Evolutionary conservation across 805 yeast genomes (phyloP), one percentile per base, ranked within the genome.

Genomic region (Debaryomyces tyrocola): DNA sequence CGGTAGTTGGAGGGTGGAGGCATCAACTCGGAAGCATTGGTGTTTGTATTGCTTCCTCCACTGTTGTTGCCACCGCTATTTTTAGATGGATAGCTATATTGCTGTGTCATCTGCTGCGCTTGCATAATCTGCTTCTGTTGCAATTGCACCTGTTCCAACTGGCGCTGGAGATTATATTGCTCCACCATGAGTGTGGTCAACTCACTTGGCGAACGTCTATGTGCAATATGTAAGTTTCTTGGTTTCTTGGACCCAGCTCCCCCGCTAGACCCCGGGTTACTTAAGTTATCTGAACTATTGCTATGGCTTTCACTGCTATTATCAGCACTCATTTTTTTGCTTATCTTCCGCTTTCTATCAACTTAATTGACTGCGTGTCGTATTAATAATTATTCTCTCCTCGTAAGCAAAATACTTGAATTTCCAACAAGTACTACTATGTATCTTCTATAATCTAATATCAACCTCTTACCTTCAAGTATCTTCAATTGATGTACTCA

Each of bases 151-250:
- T 82, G 75, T 58, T 94, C 97, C 70, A 91, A 77, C 63, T 92
- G 97, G 57, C 92, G 90, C 67, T 94, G 97, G 48, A 94, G 76
- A 47, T 85, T 84, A 63, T 87, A 82, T 62, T 87, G 95, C 67
- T 92, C 98, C 58, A 89, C 85, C 96, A 92, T 92, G 53, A 92
- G 74, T 45, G 86, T 87, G 2, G 98, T 92, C 63, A 94, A 75
- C 64, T 94, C 99, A 55, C 91, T 83, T n/a, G 97, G 97, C 2
- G 97, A 87, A 50, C 96, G 80, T 60, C 98, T 81, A 60, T 94
- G 98, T n/a, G 98, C 98, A 53, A 92, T 90, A 69, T 90, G 95
- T 49, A 94, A 60, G 55, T 67, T 70, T 43, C 62, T 65, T 2
- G 70, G 67, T 47, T 65, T 66, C 53, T 62, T 64, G 28, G 49